Conservation (phyloP, 345 rosid species). For the Euclidium syriacum region DNA sequence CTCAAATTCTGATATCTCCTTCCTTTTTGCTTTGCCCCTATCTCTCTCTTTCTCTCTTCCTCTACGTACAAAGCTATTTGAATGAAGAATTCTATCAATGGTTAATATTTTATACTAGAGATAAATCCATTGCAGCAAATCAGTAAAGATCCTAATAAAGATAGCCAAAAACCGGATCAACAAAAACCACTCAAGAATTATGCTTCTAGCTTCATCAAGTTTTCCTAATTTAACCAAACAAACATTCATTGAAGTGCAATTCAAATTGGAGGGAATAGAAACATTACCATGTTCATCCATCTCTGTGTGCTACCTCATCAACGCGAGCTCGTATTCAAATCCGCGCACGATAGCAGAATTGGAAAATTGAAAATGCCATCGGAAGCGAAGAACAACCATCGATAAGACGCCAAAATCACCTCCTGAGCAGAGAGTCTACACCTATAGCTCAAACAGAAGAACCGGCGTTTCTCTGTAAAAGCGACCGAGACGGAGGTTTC, state of each 20-base stretch:
- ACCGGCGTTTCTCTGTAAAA: neutral
- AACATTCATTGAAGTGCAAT: neutral
- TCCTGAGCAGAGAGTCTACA: too few species aligned
- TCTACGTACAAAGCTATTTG: neutral
- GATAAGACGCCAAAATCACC: neutral
- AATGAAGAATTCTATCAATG: conserved; percentile 1
- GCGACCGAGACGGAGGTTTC: neutral
- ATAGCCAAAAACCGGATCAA: neutral
- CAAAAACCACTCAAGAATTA: neutral
- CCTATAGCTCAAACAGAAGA: neutral
- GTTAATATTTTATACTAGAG: neutral
- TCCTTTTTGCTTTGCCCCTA: conserved; percentile 24
- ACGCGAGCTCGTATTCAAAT: neutral
- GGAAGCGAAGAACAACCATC: neutral
- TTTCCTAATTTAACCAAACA: neutral
- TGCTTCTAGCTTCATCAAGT: neutral
- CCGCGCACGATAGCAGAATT: neutral
- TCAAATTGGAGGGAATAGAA: neutral
- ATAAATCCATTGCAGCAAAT: conserved; percentile 2
- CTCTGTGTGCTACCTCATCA: neutral
- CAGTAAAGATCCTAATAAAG: neutral
- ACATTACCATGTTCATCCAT: neutral
- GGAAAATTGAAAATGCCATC: neutral
- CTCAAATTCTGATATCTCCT: conserved; percentile 22
- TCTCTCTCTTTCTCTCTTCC: neutral